These are phyloP conservation scores for Cyclotella baltica DNA, from an alignment of 108 stramenopile genomes.

Conservation along the genomic window DNA sequence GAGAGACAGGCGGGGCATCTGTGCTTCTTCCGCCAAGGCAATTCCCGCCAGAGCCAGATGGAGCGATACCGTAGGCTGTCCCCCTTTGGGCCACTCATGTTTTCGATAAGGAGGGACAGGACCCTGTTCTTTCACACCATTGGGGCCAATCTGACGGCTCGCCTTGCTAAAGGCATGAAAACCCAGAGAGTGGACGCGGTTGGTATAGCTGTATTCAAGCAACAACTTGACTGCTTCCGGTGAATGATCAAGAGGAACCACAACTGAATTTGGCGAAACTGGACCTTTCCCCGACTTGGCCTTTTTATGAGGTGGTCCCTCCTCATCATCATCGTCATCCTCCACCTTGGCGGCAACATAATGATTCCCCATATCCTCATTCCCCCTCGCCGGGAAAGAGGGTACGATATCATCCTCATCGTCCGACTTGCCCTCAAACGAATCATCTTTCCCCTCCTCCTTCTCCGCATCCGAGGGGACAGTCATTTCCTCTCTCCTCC, in stretches of 20 bases:
- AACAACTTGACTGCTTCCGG: conserved; percentile 87
- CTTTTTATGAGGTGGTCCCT: conserved; percentile 12
- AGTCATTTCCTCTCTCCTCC: conserved; percentile 40
- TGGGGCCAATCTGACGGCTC: conserved; percentile 21
- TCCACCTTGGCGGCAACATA: conserved; percentile 58
- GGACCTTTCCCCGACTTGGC: not conserved
- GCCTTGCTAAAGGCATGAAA: conserved; percentile 70
- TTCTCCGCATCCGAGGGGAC: conserved; percentile 32
- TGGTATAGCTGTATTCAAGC: conserved; percentile 90
- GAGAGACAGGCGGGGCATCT: conserved; percentile 73
- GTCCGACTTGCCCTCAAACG: conserved; percentile 42
- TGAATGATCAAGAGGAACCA: conserved; percentile 61
- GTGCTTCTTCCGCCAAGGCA: conserved; percentile 79
- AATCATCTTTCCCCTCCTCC: conserved; percentile 38
- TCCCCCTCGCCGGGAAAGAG: conserved; percentile 13
- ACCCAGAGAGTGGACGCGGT: conserved; percentile 78
- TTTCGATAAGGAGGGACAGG: conserved; percentile 52
- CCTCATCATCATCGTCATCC: conserved; percentile 70
- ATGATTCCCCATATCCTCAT: conserved; percentile 20
- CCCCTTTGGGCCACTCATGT: conserved; percentile 69
- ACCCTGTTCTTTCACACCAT: conserved; percentile 22
- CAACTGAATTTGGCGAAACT: conserved; percentile 24
- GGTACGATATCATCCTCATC: conserved; percentile 64
- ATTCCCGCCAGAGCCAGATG: conserved; percentile 76
- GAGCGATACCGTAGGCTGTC: conserved; percentile 67